phyloP scores from a whole-genome alignment of 495 filamentous ascomycete species.

The Lophium mytilinum region DNA sequence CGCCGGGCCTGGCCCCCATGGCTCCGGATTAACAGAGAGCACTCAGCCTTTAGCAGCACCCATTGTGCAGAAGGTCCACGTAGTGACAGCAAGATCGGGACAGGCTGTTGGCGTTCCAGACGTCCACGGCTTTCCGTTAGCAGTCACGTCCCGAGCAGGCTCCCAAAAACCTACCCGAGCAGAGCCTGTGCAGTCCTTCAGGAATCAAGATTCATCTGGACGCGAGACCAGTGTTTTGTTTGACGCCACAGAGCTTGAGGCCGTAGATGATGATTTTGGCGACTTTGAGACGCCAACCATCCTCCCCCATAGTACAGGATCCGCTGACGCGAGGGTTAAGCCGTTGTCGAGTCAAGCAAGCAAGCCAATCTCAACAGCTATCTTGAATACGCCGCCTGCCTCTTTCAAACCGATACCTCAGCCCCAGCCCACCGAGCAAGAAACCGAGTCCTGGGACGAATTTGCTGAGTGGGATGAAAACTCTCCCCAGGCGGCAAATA shows the following conservation, averaged over 20 bases:
- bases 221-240: slow-evolving; percentile 32
- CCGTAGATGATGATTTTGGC: slow-evolving; percentile 29
- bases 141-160: not conserved
- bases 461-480: slow-evolving; percentile 28
- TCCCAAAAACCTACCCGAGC: not conserved
- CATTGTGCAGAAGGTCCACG: not conserved
- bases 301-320: not conserved
- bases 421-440: not conserved
- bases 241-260: slow-evolving; percentile 26
- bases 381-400: not conserved
- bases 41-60: not conserved
- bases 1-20: not conserved
- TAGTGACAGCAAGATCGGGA: not conserved
- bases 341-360: not conserved
- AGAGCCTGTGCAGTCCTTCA: not conserved
- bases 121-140: not conserved
- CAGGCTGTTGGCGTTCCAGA: not conserved
- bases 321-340: not conserved
- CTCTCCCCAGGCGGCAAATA: slow-evolving; percentile 6
- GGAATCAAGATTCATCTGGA: slow-evolving; percentile 5
- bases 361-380: not conserved
- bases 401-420: not conserved
- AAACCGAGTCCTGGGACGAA: slow-evolving; percentile 30
- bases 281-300: slow-evolving; percentile 21
- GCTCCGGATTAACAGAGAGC: not conserved